A percentile compares a stretch with the other conserved stretches of the same genome.
Conservation (phyloP, 176 grass and related monocot species). For the Triticum aestivum region IWGSC_CS_RefSeq_v2.1 NC_057805.1:481112905-481113404, state of each 20-base stretch:
- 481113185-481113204: neutral
- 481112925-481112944: too few species aligned
- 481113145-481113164: conserved; percentile 70
- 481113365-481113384: conserved; percentile 58
- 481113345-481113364: conserved; percentile 32
- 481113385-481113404: conserved; percentile 41
- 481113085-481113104: conserved; percentile 87
- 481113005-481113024: too few species aligned
- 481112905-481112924: too few species aligned
- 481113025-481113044: too few species aligned
- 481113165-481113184: neutral
- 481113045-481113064: conserved; percentile 11
- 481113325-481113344: too few species aligned
- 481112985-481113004: too few species aligned
- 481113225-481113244: conserved; percentile 6
- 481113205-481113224: neutral
- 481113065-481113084: conserved; percentile 74
- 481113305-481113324: too few species aligned
- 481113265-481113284: conserved; percentile 4
- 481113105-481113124: conserved; percentile 51
- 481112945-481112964: too few species aligned
- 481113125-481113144: conserved; percentile 86
- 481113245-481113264: neutral
- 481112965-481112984: too few species aligned
- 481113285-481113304: conserved; percentile 25